Evolutionary conservation across 495 filamentous ascomycete species (phyloP).

Genomic region (Xylaria nigripes): DNA sequence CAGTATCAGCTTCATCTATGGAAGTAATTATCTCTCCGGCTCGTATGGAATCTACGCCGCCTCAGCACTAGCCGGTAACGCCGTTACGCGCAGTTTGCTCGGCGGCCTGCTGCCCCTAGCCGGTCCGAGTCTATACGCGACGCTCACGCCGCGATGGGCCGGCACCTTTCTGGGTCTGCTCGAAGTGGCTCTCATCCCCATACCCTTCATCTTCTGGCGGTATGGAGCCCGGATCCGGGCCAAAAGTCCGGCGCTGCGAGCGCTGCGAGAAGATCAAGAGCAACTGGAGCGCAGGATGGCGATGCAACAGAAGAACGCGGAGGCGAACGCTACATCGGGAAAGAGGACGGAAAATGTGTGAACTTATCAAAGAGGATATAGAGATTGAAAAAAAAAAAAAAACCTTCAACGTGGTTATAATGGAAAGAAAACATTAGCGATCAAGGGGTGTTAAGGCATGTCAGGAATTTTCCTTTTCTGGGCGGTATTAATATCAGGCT

Average conservation of each 20-base stretch:
- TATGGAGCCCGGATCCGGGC: constrained; percentile 63
- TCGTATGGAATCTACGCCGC: constrained; percentile 74
- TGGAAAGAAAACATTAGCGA: no score
- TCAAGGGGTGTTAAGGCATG: no score
- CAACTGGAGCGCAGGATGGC: constrained; percentile 41
- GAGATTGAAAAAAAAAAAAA: no score
- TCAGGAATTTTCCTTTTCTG: no score
- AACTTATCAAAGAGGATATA: no score
- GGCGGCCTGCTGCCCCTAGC: constrained; percentile 69
- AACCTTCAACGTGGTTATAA: no score
- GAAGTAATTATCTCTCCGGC: constrained; percentile 66
- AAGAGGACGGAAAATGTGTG: neutral
- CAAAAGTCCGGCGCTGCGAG: constrained; percentile 55
- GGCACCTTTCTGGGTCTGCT: constrained; percentile 65
- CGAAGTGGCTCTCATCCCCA: constrained; percentile 63
- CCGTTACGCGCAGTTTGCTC: constrained; percentile 55
- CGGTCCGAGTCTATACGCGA: constrained; percentile 60
- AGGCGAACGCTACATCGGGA: neutral
- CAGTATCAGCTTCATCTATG: constrained; percentile 69
- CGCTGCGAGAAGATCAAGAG: constrained; percentile 63
- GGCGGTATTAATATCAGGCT: no score
- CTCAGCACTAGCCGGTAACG: constrained; percentile 68
- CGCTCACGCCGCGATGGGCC: constrained; percentile 69
- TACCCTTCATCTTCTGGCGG: constrained; percentile 70
- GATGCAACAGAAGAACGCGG: neutral